Evolutionary conservation across 1,284 basidiomycete species (phyloP), one percentile per base, ranked within the genome.

Genomic region (Irpex sp.): DNA sequence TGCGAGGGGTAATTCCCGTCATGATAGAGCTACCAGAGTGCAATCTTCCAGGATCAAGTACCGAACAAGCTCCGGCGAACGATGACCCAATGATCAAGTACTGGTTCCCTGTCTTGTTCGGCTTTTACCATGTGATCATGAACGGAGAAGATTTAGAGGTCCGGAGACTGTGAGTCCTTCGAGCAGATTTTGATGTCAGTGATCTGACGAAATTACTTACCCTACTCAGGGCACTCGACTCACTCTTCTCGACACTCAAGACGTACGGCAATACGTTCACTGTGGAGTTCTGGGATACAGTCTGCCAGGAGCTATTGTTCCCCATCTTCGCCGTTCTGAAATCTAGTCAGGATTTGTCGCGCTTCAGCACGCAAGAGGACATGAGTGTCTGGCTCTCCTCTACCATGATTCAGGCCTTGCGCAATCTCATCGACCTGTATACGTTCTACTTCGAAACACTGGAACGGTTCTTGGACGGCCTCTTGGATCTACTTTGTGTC

Each of bases 321-420:
- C 97, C 97, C 1, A 99, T 99, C 70, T 99, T 99, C 74, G 92
- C 95, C 3, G 95, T 99, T 57, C 82, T 99, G 63, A 94, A 94
- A 69, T 95, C 93, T 13, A 92, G 87, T 68, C 90, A 88, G 79
- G 96, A 98, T 74, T 77, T 98, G 37, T 93, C 93, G 13, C 87
- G 95, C 33, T 98, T 98, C 81, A 93, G 84, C 72, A 96, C 94
- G 1, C 94, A 98, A 71, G 97, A 99, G 74, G 97, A 99, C 71
- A 97, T 98, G 95, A 97, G 95, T 70, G 96, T 99, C 13, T 99
- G 97, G 97, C 79, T 99, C 56, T 98, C 95, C 51, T 98, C 97
- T 6, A 99, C 97, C 1, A 96, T 99, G 90, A 98, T 99, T 61
- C 97, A 99, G 74, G 97, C 97, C 1, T 82, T 99, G 62, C 87